Percentiles rank a stretch among this genome's conserved stretches.
These are phyloP conservation scores for Jacaranda copaia DNA, from an alignment of 257 asterid species.

Conservation along the genomic window DNA sequence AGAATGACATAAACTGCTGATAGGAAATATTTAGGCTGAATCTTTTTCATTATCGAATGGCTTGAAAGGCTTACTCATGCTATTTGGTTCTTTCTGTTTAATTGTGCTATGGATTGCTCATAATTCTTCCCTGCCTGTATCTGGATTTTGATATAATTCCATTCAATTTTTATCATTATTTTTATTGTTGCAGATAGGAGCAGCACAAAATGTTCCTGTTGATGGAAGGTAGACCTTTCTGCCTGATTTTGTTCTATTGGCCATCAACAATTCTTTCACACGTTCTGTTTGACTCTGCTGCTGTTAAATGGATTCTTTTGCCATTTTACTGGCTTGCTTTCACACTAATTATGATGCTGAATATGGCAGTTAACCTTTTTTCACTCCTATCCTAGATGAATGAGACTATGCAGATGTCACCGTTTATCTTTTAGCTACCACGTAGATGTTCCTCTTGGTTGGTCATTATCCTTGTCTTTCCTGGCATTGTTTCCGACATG, in stretches of 20 bases:
- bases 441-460: constrained; percentile 15
- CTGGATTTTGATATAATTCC: constrained; percentile 20
- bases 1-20: constrained; percentile 28
- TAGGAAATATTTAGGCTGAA: background rate
- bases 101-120: background rate
- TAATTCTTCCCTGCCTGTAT: background rate
- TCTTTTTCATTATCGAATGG: background rate
- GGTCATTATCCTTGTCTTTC: constrained; percentile 18
- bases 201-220: constrained; percentile 32
- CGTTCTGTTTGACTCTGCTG: constrained; percentile 14
- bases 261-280: constrained; percentile 2
- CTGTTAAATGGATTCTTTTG: constrained; percentile 6
- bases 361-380: constrained; percentile 12
- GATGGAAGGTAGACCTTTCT: constrained; percentile 45
- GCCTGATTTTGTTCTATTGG: constrained; percentile 22
- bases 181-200: constrained; percentile 41
- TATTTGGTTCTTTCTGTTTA: background rate
- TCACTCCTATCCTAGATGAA: constrained; percentile 26
- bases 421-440: background rate
- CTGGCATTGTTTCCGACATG: constrained; percentile 22
- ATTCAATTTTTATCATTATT: constrained; percentile 20
- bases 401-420: constrained; percentile 10
- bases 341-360: constrained; percentile 8
- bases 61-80: constrained; percentile 11
- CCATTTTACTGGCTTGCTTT: constrained; percentile 6